phyloP scores from a whole-genome alignment of 164 flowering plant species.

The grape (Vitis vinifera) region ASM3070453v1 NC_081805.1:27288001-27288500 shows the following conservation, averaged over 20 bases:
- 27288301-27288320: constrained; percentile 41
- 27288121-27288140: neutral
- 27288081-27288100: neutral
- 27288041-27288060: constrained; percentile 67
- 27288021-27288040: constrained; percentile 69
- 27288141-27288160: constrained; percentile 13
- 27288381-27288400: neutral
- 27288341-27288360: neutral
- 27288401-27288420: neutral
- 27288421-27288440: neutral
- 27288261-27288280: constrained; percentile 30
- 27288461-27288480: neutral
- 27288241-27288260: constrained; percentile 61
- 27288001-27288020: constrained; percentile 66
- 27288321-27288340: constrained; percentile 1
- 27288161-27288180: constrained; percentile 65
- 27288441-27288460: neutral
- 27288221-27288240: constrained; percentile 61
- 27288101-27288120: neutral
- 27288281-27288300: constrained; percentile 36
- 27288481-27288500: neutral
- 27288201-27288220: constrained; percentile 29
- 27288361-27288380: neutral
- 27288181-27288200: constrained; percentile 37
- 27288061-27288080: constrained; percentile 75